Evolutionary conservation across 2,329 filamentous ascomycete genomes (phyloP).

Genomic region (Sporothrix inflata): DNA sequence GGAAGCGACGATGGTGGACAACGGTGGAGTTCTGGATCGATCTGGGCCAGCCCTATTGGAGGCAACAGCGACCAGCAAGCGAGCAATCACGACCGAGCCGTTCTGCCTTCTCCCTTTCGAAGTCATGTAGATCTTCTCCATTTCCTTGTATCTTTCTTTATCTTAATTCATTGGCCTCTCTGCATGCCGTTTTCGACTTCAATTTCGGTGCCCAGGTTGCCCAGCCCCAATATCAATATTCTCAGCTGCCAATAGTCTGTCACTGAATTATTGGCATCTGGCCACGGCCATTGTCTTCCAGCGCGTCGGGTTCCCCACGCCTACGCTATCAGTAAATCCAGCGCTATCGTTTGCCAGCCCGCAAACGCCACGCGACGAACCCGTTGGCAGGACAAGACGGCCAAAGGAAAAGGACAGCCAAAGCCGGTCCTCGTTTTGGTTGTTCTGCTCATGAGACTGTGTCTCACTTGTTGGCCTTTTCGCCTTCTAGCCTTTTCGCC

Average conservation of each 20-base stretch:
- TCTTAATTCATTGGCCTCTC: neutral
- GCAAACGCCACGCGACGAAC: neutral
- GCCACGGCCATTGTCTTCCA: neutral
- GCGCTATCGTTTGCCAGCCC: constrained; percentile 6
- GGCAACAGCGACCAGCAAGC: neutral
- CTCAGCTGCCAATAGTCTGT: constrained; percentile 11
- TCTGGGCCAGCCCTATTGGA: neutral
- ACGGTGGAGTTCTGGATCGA: neutral
- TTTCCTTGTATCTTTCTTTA: neutral
- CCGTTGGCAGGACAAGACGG: no score
- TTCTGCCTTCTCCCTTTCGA: neutral
- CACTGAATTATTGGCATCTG: constrained; percentile 9
- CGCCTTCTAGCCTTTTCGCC: neutral
- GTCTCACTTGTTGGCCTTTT: neutral
- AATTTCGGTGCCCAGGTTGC: no score
- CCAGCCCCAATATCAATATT: neutral
- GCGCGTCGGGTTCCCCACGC: neutral
- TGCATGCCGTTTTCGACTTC: neutral
- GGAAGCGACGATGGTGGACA: neutral
- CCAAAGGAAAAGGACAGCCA: neutral
- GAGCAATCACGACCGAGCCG: neutral
- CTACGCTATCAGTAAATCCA: neutral
- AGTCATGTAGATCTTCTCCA: neutral
- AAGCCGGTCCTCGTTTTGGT: neutral
- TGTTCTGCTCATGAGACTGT: neutral